These are phyloP conservation scores for Talaromyces adpressus DNA, from an alignment of 495 filamentous ascomycete genomes.

Conservation along the genomic window DNA sequence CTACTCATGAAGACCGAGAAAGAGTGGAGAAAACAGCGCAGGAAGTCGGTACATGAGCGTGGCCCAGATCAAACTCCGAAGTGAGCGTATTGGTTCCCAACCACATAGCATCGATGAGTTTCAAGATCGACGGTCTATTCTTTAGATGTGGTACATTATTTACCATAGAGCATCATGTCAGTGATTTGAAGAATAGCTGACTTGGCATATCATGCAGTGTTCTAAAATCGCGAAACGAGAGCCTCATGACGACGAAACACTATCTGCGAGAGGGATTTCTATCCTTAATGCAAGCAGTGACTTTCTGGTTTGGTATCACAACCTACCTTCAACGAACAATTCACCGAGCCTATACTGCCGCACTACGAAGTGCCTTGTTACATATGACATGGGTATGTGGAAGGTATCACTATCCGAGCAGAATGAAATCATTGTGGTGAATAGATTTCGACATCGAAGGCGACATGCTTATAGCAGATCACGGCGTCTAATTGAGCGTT, in stretches of 20 bases:
- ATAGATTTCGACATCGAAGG: neutral
- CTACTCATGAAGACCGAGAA: conserved; percentile 5
- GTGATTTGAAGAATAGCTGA: neutral
- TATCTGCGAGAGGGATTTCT: neutral
- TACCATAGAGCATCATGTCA: neutral
- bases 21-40: conserved; percentile 1
- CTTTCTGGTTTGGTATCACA: neutral
- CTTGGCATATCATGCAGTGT: neutral
- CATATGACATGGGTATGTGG: neutral
- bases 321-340: neutral
- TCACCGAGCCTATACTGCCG: neutral
- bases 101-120: neutral
- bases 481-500: neutral
- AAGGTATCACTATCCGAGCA: neutral
- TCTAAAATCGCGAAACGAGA: neutral
- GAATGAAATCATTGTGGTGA: neutral
- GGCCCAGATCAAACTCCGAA: neutral
- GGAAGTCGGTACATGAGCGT: neutral
- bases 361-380: neutral
- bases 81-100: neutral
- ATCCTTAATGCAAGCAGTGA: neutral
- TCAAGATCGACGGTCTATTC: neutral
- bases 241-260: neutral
- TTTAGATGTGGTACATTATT: neutral
- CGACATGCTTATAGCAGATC: neutral